Evolutionary conservation across 106 monocot genomes (phyloP), one percentile per base, ranked within the genome.

Genomic region (Xerophyta viscosa): DNA sequence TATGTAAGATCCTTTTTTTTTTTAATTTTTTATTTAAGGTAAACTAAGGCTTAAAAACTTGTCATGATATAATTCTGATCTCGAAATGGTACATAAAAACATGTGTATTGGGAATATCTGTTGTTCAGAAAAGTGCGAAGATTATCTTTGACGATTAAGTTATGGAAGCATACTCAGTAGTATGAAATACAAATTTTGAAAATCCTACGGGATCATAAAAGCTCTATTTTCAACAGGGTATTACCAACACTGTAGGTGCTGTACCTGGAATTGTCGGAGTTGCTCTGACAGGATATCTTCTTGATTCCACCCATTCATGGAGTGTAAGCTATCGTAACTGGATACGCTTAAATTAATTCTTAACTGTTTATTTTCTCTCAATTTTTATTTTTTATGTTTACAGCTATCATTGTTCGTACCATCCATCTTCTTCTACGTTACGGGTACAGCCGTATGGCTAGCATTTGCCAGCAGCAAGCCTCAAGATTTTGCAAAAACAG

Each of bases 271-370:
- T 98, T 21, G 53, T 98, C 20, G 96, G 96, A 25, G 89, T 98
- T 51, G 67, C 82, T 11, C 76, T 98, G 6, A 86, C 82, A 24
- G 96, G 96, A 13, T 86, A 73, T 61, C 73, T 98, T 49, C 85
- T 98, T 57, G 96, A 98, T 67, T 79, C 75, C 29, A 98, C 96
- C 18, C 96, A 89, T 64, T 98, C 96, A 59, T 98, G 96, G 96
- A 86, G 85, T 69, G 96, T 98, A 89, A 77, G 96, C 54, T 27
- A 41, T 49, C 37, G 15, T 6, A 10, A 33, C 10, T 5, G 33
- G 5, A 33, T 5, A 33, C 33, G 10, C 12, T 48, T 20, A 5
- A 21, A 22, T 50, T 26, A 14, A 17, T 3, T 8, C 0, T 50
- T 27, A n/a, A n/a, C n/a, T 10, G 12, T 20, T 6, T 11, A 36